Evolutionary conservation across 1,139 yeast species (phyloP).

Genomic region (Blastobotrys serpentis): DNA sequence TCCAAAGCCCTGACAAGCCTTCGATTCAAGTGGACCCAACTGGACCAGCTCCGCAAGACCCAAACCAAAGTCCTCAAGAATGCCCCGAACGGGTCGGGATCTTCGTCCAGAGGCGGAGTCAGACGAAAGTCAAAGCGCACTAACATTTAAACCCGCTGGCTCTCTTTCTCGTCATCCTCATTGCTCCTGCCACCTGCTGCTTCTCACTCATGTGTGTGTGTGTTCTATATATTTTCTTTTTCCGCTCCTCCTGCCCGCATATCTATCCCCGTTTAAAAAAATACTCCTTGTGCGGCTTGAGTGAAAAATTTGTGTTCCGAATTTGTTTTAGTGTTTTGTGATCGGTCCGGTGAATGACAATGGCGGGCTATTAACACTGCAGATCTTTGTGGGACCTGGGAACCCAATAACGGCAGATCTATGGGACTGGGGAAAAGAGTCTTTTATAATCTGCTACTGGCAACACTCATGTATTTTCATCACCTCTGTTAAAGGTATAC

Average conservation of each 20-base stretch:
- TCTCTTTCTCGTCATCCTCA: background rate
- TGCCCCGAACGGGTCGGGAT: background rate
- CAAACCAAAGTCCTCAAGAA: slow-evolving; percentile 6
- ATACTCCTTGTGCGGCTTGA: slow-evolving; percentile 1
- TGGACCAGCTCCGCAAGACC: slow-evolving; percentile 22
- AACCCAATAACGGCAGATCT: no score
- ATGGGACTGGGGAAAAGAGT: no score
- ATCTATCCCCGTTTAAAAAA: background rate
- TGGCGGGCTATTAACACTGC: no score
- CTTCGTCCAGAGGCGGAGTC: slow-evolving; percentile 5
- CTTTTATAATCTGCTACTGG: no score
- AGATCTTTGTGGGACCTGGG: no score
- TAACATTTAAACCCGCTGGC: background rate
- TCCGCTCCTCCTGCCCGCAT: slow-evolving; percentile 2
- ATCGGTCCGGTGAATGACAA: no score
- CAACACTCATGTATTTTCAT: no score
- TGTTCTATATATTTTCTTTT: background rate
- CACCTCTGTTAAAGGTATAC: no score
- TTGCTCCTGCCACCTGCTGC: no score
- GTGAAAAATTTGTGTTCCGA: background rate
- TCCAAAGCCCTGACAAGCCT: slow-evolving; percentile 21
- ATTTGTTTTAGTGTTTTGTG: no score
- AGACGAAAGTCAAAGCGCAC: slow-evolving; percentile 1
- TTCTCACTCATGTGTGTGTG: background rate
- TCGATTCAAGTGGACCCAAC: slow-evolving; percentile 26